Base-by-base conservation (phyloP, 2,329 filamentous ascomycete genomes). In the Bimuria novae-zelandiae region DNA sequence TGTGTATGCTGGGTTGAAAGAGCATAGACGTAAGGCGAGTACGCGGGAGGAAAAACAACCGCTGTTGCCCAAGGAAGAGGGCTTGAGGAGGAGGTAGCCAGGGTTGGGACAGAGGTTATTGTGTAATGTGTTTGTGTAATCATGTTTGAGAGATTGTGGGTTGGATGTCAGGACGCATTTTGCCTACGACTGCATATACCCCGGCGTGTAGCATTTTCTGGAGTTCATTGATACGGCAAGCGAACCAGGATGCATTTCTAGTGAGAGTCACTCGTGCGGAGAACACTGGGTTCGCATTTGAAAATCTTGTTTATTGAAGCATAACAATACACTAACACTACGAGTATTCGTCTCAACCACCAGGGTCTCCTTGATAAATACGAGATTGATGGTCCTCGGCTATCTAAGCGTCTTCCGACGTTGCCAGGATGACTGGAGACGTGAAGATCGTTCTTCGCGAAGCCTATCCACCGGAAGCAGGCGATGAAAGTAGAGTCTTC, bases 1-100 rank as follows among this genome's bases (percentile, higher is more conserved):
- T 6, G 65, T 59, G 32, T 76, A 75, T 62, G 70, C 72, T 3
- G 71, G 70, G 6, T 55, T 74, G 57, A 64, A 54, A 51, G 57
- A 57, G 52, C 67, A 56, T 30, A 30, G 51, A 51, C n/a, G 35
- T 3, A 58, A 57, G 36, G 45, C 16, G 8, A 51, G 43, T n/a
- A 29, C 45, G 33, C 39, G 30, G 14, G 33, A 37, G n/a, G 61
- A 63, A 40, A 58, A 65, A 32, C 48, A 59, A 21, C 44, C 32
- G 0, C 32, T 61, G n/a, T 42, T 63, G 12, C 5, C 33, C 14
- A 49, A 41, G 25, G 45, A 48, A 23, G 37, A 51, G 14, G 42
- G 49, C 7, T 29, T 30, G 17, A 35, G 43, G 8, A 30, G 30
- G n/a, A 46, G 29, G n/a, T n/a, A n/a, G n/a, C n/a, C n/a, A n/a